Evolutionary conservation across 1,139 yeast genomes (phyloP).

Genomic region (Diutina pseudorugosa): DNA sequence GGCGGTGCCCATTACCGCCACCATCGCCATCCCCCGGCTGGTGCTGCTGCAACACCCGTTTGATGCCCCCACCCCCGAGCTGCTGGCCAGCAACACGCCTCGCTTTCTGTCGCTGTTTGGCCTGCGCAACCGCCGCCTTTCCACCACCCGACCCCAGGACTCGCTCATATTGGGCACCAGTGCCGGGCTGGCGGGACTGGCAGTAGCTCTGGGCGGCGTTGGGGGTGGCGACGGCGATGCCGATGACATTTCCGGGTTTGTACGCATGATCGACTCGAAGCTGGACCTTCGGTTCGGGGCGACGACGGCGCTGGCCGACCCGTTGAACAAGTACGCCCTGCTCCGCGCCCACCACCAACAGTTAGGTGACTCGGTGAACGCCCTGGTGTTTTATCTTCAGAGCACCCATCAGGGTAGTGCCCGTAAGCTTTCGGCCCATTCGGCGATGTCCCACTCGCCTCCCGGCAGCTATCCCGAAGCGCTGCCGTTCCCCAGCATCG

Average conservation of each 20-base stretch:
- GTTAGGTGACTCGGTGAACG: constrained; percentile 40
- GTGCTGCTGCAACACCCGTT: constrained; percentile 31
- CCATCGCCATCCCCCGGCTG: constrained; percentile 24
- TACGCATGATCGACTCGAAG: constrained; percentile 65
- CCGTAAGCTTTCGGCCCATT: constrained; percentile 20
- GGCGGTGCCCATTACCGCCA: constrained; percentile 10
- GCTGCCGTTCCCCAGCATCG: constrained; percentile 27
- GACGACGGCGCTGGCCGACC: constrained; percentile 12
- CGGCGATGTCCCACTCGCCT: constrained; percentile 19
- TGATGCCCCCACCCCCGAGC: constrained; percentile 6
- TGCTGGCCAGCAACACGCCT: constrained; percentile 19
- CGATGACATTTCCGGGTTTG: constrained; percentile 72
- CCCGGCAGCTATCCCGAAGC: constrained; percentile 27
- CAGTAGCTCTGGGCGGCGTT: background rate
- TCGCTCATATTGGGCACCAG: constrained; percentile 20
- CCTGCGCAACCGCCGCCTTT: constrained; percentile 33
- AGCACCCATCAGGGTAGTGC: constrained; percentile 7
- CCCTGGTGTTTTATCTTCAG: constrained; percentile 23
- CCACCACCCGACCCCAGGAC: constrained; percentile 25
- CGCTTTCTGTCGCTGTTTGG: constrained; percentile 47
- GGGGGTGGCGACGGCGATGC: background rate
- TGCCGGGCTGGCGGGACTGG: constrained; percentile 24
- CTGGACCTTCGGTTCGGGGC: constrained; percentile 31
- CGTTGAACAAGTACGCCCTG: constrained; percentile 25
- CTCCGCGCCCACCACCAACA: constrained; percentile 32